Conservation (phyloP, 23 red algal species). For the Cyanidioschyzon merolae region DNA sequence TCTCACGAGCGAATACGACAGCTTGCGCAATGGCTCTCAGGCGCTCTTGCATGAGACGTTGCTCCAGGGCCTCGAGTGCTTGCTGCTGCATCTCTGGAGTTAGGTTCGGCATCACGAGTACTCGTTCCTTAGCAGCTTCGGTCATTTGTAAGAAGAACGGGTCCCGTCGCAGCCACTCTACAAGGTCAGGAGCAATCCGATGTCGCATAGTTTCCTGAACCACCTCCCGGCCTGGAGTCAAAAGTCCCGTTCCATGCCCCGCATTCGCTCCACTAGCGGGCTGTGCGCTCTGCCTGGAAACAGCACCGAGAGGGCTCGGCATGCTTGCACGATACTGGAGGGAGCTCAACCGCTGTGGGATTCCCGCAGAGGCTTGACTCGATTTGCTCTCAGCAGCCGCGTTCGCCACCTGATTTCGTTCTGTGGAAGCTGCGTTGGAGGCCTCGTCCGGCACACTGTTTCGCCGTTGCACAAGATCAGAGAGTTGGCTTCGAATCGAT, state of each 20-base stretch:
- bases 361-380: not conserved
- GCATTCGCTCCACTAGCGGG: not conserved
- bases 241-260: too few relatives aligned
- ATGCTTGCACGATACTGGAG: too few relatives aligned
- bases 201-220: not conserved
- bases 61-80: not conserved
- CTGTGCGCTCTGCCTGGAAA: not conserved
- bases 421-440: not conserved
- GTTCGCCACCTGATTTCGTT: not conserved
- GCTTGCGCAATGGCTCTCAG: not conserved
- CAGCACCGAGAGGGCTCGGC: too few relatives aligned
- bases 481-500: not conserved
- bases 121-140: not conserved
- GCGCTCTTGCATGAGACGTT: not conserved
- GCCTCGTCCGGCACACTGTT: not conserved
- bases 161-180: not conserved
- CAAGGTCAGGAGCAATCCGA: not conserved
- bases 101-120: not conserved
- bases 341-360: not conserved
- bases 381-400: not conserved
- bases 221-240: not conserved
- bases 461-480: not conserved
- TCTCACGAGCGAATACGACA: not conserved
- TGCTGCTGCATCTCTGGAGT: not conserved
- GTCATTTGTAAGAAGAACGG: not conserved